Evolutionary conservation across 345 rosid species (phyloP), one percentile per base, ranked within the genome.

Genomic region (Euphorbia tirucalli): DNA sequence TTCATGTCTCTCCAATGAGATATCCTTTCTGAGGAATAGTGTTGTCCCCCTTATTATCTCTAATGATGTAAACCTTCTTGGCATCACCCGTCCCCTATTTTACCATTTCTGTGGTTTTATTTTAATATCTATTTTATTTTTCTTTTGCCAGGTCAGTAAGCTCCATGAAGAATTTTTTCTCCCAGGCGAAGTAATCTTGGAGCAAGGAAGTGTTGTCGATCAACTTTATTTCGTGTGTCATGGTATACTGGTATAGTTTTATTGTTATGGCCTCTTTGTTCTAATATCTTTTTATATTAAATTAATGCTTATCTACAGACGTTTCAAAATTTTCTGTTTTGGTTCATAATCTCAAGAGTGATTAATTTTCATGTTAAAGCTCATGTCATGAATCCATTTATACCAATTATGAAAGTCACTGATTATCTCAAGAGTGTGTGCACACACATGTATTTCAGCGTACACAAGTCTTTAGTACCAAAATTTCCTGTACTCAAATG

Each of bases 101-200:
- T 43, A 21, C 7, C n/a, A 8, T 25, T 14, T 54, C 27, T 46
- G 0, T 28, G 19, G 3, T 4, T 14, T 0, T 16, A 25, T 19
- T 39, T 28, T 68, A 16, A 27, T 68, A 27, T 68, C 22, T 15
- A 6, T 71, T 11, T 59, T 28, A 30, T 72, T 69, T 63, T 55
- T 73, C 30, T 41, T 50, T 43, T 79, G 65, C 54, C 82, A 90
- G 96, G 96, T 83, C 31, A 86, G 79, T 66, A 88, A 84, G 77
- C 88, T 95, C 54, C 98, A 95, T 77, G 99, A 95, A 85, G 99
- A 95, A 74, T 93, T 93, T 78, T 92, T 87, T 81, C 96, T 95
- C 66, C 99, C 98, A 0, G 97, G 98, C 77, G 98, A 95, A 88
- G 89, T 93, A 60, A 86, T 95, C 74, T 80, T 89, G 85, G 97